Evolutionary conservation across 345 rosid species (phyloP), one percentile per base, ranked within the genome.

Genomic region (Diplotaxis tenuifolia): DNA sequence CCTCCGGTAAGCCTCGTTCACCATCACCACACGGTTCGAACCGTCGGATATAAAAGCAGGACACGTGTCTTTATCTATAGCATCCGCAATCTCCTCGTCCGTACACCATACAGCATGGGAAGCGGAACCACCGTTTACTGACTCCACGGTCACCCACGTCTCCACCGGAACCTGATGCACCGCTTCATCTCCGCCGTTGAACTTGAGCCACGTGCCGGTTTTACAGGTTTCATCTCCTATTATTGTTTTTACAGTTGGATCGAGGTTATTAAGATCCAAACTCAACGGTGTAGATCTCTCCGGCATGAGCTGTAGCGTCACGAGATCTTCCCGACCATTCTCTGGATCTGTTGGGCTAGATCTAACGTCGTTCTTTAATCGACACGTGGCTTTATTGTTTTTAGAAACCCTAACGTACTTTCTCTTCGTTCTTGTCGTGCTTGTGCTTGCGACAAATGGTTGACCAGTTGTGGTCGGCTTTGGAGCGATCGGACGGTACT

Each of bases 371-470:
- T 68, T 31, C 49, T 71, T 72, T 38, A 80, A 66, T 72, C 79
- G 56, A 50, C 77, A 81, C 63, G 77, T 66, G 67, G 72, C 54
- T 16, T 71, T 74, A 15, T 78, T 84, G 57, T 81, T 81, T 79
- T 79, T 85, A 6, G 78, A 69, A 84, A 85, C 92, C 86, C 93
- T 86, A 81, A 82, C 88, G 78, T 93, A 93, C 83, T 86, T 93
- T 70, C 98, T 83, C 78, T 87, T 93, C 10, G 79, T 56, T 76
- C 87, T 84, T 53, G 75, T 68, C 23, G 38, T 52, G 72, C 68
- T 80, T 31, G 77, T 75, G 23, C 77, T 28, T 52, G 57, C 58
- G 40, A 25, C 52, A 27, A 7, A 18, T 40, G 68, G 47, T 9
- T 71, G 85, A 7, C 83, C 81, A 40, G 36, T 14, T 4, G 79